phyloP scores from a whole-genome alignment of 495 filamentous ascomycete genomes.

The Podospora comata region DNA sequence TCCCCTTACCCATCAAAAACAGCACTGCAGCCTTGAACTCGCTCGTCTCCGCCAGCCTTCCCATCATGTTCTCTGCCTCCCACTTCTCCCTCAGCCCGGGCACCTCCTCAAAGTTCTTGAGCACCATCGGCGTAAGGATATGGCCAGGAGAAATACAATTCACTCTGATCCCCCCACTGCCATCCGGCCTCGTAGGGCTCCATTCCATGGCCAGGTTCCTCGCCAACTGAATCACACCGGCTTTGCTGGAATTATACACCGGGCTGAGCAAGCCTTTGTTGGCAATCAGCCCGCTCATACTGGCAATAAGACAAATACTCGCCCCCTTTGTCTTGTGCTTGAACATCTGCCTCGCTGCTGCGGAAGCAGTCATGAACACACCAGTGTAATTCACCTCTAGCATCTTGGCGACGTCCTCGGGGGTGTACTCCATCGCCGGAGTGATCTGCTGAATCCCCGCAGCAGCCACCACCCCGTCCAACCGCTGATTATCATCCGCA shows the following conservation, averaged over 20 bases:
- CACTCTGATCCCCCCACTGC: constrained; percentile 59
- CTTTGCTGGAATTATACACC: constrained; percentile 69
- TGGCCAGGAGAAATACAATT: constrained; percentile 68
- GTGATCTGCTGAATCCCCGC: constrained; percentile 71
- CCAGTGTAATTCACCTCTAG: constrained; percentile 75
- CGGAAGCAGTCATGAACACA: constrained; percentile 70
- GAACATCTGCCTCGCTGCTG: constrained; percentile 73
- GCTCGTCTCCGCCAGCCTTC: constrained; percentile 57
- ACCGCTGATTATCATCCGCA: constrained; percentile 49
- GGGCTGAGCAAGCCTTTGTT: constrained; percentile 66
- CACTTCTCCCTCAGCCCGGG: constrained; percentile 58
- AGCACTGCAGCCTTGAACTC: constrained; percentile 64
- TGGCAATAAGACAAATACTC: constrained; percentile 70
- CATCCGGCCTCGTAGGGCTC: constrained; percentile 46
- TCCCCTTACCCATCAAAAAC: constrained; percentile 59
- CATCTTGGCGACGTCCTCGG: constrained; percentile 66
- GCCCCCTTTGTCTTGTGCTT: constrained; percentile 62
- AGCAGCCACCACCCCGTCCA: constrained; percentile 75
- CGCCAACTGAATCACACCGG: constrained; percentile 63
- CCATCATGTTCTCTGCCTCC: constrained; percentile 69
- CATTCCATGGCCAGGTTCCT: constrained; percentile 70
- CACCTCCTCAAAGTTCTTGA: constrained; percentile 62
- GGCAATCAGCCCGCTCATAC: constrained; percentile 69
- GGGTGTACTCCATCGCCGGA: constrained; percentile 65
- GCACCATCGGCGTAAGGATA: constrained; percentile 70